Base-by-base conservation (phyloP, 1,139 yeast genomes). In the Arxiozyma bovina region DNA sequence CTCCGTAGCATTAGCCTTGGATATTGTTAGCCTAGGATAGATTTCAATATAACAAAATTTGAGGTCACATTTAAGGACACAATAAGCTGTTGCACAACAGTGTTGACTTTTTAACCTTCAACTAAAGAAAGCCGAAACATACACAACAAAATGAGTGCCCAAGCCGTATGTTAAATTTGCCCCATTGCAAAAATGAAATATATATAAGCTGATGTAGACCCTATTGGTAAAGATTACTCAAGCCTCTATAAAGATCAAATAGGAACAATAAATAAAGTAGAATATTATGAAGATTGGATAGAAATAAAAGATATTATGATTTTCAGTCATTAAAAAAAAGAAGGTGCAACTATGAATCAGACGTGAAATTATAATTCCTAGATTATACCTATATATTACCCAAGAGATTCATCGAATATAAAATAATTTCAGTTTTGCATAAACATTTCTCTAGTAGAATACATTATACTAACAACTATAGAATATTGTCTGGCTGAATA, bases 121-220 rank as follows among this genome's bases (percentile, higher is more conserved):
- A 48, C 38, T 40, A 21, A 48, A 40, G 48, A 27, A 27, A 42
- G n/a, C 22, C 52, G 52, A 50, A 50, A 50, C 52, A 53, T 54
- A 58, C 55, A 60, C 60, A 61, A 58, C 64, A 61, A 65, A 66
- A 66, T 66, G 70, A 66, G 67, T 64, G 70, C 68, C 63, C 68
- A 64, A 65, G 60, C 59, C 62, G 69, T 65, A 65, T 65, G 68
- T 65, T 53, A 52, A 42, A 34, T 34, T 34, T 15, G 8, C n/a
- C 5, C 30, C 30, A 27, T 27, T 27, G 9, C 30, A 27, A 27
- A 5, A 27, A 27, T 27, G 11, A 15, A 34, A 2, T 34, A 34
- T 15, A 12, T 15, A 15, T 34, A n/a, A 34, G 6, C 40, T 34
- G 40, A n/a, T 34, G n/a, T 2, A 34, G 1, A 15, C 12, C 40